Conservation (phyloP, 176 grass and related monocot genomes). For the Pharus latifolius region DNA sequence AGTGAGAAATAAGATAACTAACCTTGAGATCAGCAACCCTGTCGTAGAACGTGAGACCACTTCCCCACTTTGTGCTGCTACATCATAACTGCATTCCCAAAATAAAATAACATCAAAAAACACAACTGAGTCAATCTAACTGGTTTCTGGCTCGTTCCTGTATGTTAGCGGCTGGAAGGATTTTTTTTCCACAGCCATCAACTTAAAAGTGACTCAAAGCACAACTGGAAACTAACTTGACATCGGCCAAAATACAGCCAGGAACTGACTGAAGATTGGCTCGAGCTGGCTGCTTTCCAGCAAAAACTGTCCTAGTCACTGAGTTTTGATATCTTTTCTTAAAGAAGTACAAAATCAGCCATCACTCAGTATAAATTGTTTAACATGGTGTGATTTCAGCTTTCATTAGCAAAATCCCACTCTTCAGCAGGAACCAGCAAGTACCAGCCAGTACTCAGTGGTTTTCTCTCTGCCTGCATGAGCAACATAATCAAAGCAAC, state of each 20-base stretch:
- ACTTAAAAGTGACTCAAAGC: not conserved
- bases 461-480: no score
- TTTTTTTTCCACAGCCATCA: not conserved
- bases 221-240: not conserved
- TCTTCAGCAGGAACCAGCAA: not conserved
- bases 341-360: no score
- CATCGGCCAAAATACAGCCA: no score
- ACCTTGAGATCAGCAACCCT: slow-evolving; percentile 73
- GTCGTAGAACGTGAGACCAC: slow-evolving; percentile 44
- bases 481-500: not conserved
- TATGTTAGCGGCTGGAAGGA: no score
- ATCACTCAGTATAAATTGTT: no score
- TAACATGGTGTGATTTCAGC: slow-evolving; percentile 13
- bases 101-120: not conserved
- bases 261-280: no score
- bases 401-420: slow-evolving; percentile 17
- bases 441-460: no score
- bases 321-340: no score
- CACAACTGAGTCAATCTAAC: slow-evolving; percentile 36
- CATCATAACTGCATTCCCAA: slow-evolving; percentile 45
- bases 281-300: no score
- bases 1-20: not conserved
- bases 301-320: no score
- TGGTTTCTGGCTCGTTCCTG: slow-evolving; percentile 35
- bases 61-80: slow-evolving; percentile 80